A percentile compares a stretch with the other conserved stretches of the same genome.
Evolutionary conservation across 495 filamentous ascomycete genomes (phyloP).

Genomic region (Symbiotaphrina buchneri): DNA sequence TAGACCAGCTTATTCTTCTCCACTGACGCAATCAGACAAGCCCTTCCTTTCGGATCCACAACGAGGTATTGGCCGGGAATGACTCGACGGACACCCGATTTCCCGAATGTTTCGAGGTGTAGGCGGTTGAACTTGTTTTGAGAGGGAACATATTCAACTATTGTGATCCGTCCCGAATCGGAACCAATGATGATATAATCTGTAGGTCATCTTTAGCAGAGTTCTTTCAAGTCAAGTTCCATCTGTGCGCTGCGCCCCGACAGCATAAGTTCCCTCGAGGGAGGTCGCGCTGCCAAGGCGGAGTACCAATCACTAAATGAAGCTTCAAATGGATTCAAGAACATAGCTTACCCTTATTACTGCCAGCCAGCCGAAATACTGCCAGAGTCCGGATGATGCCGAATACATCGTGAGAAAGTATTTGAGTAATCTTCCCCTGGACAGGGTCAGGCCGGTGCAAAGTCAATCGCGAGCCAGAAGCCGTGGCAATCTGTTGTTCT

Average conservation of each 20-base stretch:
- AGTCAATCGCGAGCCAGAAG: conserved; percentile 72
- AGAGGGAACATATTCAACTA: conserved; percentile 75
- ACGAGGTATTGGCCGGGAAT: conserved; percentile 91
- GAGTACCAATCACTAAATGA: conserved; percentile 88
- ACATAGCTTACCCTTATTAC: conserved; percentile 75
- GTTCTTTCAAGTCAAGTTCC: conserved; percentile 16
- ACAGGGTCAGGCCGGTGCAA: conserved; percentile 70
- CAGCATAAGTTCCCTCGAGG: conserved; percentile 9
- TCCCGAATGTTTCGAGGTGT: conserved; percentile 92
- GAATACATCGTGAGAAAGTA: conserved; percentile 83
- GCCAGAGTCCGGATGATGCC: conserved; percentile 79
- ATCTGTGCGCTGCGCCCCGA: no score
- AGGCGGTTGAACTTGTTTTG: conserved; percentile 76
- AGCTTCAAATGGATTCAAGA: conserved; percentile 27
- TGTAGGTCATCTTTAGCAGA: conserved; percentile 39
- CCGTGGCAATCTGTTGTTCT: conserved; percentile 91
- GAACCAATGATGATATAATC: conserved; percentile 93
- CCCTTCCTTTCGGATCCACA: conserved; percentile 83
- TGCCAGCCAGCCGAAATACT: conserved; percentile 77
- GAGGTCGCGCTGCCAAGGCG: conserved; percentile 23
- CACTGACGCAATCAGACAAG: conserved; percentile 76
- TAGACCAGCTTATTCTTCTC: conserved; percentile 99
- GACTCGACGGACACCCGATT: conserved; percentile 85
- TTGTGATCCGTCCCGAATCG: conserved; percentile 84
- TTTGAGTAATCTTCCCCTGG: conserved; percentile 62